Percentiles rank a stretch among this genome's conserved stretches.
Evolutionary conservation across 306 rosid genomes (phyloP).

Genomic region (Notholithocarpus densiflorus): DNA sequence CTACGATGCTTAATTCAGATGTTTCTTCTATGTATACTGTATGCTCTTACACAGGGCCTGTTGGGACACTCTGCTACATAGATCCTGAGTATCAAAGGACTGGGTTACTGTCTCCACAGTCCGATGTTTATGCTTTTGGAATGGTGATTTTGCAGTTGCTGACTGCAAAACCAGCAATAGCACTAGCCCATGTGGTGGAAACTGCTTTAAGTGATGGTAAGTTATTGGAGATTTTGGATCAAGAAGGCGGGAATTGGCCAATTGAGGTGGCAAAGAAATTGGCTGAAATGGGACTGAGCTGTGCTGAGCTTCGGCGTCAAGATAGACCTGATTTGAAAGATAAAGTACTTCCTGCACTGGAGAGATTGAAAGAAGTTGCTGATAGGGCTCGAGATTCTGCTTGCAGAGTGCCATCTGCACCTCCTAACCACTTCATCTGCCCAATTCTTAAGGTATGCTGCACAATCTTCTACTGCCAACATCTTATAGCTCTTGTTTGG

Average conservation of each 20-base stretch:
- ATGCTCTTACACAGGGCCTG: conserved; percentile 62
- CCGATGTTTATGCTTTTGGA: conserved; percentile 95
- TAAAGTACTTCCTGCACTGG: conserved; percentile 65
- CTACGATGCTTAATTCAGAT: conserved; percentile 64
- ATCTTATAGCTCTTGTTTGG: neutral
- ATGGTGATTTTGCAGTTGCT: conserved; percentile 82
- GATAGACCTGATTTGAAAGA: conserved; percentile 82
- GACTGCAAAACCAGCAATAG: conserved; percentile 84
- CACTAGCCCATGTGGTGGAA: conserved; percentile 72
- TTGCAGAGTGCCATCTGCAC: conserved; percentile 37
- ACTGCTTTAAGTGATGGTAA: conserved; percentile 49
- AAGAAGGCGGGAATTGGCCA: conserved; percentile 85
- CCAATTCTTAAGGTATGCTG: conserved; percentile 78
- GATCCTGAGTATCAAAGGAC: conserved; percentile 97
- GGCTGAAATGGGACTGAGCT: conserved; percentile 70
- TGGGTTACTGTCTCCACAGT: conserved; percentile 65
- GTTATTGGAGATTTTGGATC: conserved; percentile 60
- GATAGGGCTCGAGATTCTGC: conserved; percentile 44
- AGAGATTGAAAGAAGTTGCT: conserved; percentile 62
- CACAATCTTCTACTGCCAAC: conserved; percentile 3
- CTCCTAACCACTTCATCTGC: conserved; percentile 89
- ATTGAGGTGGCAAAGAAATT: conserved; percentile 63
- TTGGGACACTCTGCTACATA: conserved; percentile 84
- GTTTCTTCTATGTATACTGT: conserved; percentile 35
- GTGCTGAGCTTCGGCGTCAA: conserved; percentile 80